These are phyloP conservation scores for Phoenix roebelenii DNA, from an alignment of 176 grass and related monocot species.

Conservation along the genomic window DNA sequence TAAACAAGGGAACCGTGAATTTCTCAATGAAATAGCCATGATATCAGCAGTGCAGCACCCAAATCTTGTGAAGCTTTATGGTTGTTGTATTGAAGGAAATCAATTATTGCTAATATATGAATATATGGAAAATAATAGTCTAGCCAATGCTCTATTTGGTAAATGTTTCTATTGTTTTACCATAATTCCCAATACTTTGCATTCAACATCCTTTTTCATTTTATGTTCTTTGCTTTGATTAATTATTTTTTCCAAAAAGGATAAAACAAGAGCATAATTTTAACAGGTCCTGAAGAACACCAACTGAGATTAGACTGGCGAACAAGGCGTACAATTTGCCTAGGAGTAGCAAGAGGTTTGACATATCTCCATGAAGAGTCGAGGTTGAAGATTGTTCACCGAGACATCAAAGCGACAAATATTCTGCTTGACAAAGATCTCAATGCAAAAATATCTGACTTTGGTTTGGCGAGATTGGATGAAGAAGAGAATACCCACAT, in stretches of 20 bases:
- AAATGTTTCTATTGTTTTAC: neutral
- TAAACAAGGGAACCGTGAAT: conserved; percentile 12
- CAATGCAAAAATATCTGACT: conserved; percentile 89
- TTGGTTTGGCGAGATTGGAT: conserved; percentile 77
- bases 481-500: conserved; percentile 54
- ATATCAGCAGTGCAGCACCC: conserved; percentile 14
- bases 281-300: conserved; percentile 37
- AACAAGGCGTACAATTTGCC: conserved; percentile 61
- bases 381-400: conserved; percentile 72
- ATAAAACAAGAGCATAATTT: neutral
- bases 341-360: conserved; percentile 65
- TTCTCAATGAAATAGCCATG: conserved; percentile 9
- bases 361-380: conserved; percentile 86
- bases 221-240: too few species aligned
- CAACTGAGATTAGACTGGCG: conserved; percentile 58
- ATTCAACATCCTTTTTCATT: neutral
- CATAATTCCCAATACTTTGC: neutral
- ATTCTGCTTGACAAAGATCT: conserved; percentile 77
- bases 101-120: conserved; percentile 14
- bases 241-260: too few species aligned
- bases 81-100: conserved; percentile 5
- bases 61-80: conserved; percentile 13
- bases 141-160: conserved; percentile 7
- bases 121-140: conserved; percentile 17
- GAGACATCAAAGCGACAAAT: conserved; percentile 87